These are phyloP conservation scores for Begonia fuchsioides DNA, from an alignment of 306 rosid genomes.

Conservation along the genomic window DNA sequence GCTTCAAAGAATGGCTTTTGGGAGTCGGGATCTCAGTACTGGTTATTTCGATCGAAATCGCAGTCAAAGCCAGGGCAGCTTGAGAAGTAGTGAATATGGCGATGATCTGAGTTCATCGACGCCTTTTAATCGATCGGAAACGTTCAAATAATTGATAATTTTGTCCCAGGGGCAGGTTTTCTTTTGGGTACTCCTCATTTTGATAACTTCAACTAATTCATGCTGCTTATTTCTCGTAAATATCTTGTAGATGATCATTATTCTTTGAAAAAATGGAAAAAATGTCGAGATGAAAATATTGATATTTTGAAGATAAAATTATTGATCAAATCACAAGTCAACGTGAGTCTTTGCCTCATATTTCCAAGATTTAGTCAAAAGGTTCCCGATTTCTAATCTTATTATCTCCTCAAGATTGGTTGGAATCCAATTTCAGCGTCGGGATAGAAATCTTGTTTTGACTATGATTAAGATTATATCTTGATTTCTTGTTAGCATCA, in stretches of 20 bases:
- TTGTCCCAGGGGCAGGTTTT: background rate
- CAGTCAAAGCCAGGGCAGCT: conserved; percentile 56
- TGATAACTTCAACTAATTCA: background rate
- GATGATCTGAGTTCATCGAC: conserved; percentile 20
- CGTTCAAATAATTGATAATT: conserved; percentile 38
- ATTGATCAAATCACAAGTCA: too few species aligned
- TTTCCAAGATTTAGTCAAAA: too few species aligned
- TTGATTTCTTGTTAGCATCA: too few species aligned
- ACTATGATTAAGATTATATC: too few species aligned
- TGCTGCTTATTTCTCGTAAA: background rate
- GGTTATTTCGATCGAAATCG: conserved; percentile 41
- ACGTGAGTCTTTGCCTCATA: too few species aligned
- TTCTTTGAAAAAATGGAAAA: background rate
- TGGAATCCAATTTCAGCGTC: too few species aligned
- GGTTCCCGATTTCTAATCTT: too few species aligned
- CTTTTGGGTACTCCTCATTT: background rate
- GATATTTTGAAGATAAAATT: too few species aligned
- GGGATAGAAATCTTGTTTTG: too few species aligned
- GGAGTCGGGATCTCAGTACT: conserved; percentile 53
- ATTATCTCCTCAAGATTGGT: too few species aligned
- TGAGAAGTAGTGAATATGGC: conserved; percentile 34
- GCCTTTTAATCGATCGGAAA: conserved; percentile 35
- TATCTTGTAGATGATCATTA: background rate
- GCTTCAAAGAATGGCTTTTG: conserved; percentile 86
- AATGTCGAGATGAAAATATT: too few species aligned